Base-by-base conservation (phyloP, 163 green algal genomes). In the Chlorella variabilis region DNA sequence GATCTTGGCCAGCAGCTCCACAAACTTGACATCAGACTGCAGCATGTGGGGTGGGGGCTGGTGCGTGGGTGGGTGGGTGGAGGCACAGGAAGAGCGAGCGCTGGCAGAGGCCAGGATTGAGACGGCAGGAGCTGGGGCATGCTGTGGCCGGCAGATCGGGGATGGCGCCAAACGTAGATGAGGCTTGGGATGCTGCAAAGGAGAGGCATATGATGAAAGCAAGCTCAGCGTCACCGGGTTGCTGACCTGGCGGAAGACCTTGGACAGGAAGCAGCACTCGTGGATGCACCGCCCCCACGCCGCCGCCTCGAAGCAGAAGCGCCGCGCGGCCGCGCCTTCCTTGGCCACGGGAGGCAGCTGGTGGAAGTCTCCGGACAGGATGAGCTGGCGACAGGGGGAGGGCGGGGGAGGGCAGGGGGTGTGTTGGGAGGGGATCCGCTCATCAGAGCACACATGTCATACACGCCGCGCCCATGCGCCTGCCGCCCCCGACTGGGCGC, bases 271-370 rank as follows among this genome's bases (percentile, higher is more conserved):
- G 41, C 89, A 51, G 77, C 69, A 87, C 71, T 69, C 54, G 38
- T 83, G 25, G 6, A 90, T 59, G 75, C 85, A 90, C 18, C 51
- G 45, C 9, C 27, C 42, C 89, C 89, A 93, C 80, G 51, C 56
- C 15, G 61, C 62, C 5, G 84, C 71, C 82, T 93, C 80, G 49
- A 93, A 93, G 39, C 63, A 78, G 74, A 91, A 93, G 42, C 58
- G 71, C 42, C 89, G 81, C 63, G 51, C 75, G n/a, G 21, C 75
- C 31, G 75, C 81, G 34, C 20, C 34, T 48, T 77, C 58, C 51
- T 79, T 89, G 48, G 45, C 75, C 48, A 93, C 89, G 18, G 89
- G 89, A 21, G 89, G 89, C 74, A 93, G 88, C 85, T 93, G 89
- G 73, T 90, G 83, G 76, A 93, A 93, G 75, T 91, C 89, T 45